These are phyloP conservation scores for Fusarium zealandicum DNA, from an alignment of 2,329 filamentous ascomycete genomes.

Conservation along the genomic window DNA sequence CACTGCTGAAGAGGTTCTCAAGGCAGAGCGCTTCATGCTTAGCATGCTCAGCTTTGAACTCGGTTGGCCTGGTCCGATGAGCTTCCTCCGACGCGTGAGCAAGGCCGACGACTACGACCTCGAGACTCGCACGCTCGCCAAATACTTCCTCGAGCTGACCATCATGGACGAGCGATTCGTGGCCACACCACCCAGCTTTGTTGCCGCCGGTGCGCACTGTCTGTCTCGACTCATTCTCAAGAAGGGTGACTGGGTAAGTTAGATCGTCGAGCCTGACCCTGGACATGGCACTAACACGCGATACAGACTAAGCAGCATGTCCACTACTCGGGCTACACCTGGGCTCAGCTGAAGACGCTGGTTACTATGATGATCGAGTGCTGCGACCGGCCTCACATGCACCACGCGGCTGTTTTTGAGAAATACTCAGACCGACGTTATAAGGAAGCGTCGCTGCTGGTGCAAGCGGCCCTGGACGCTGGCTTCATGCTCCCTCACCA, in stretches of 20 bases:
- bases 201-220: constrained; percentile 91
- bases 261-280: too few species aligned
- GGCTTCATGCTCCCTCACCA: constrained; percentile 61
- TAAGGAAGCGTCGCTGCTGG: constrained; percentile 82
- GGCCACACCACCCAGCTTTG: constrained; percentile 85
- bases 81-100: constrained; percentile 94
- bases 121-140: constrained; percentile 92
- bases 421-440: constrained; percentile 91
- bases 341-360: constrained; percentile 79
- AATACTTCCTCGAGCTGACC: constrained; percentile 96
- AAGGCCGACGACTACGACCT: constrained; percentile 98
- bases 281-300: constrained; percentile 45
- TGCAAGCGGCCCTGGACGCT: constrained; percentile 74
- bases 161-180: constrained; percentile 99
- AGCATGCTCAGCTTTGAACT: constrained; percentile 95
- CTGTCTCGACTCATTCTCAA: constrained; percentile 85
- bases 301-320: constrained; percentile 79
- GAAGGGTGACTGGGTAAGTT: constrained; percentile 91
- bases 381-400: constrained; percentile 79
- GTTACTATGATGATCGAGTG: constrained; percentile 85
- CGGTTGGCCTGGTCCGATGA: constrained; percentile 99
- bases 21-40: constrained; percentile 98
- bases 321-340: constrained; percentile 94
- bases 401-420: constrained; percentile 87
- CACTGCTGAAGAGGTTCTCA: constrained; percentile 88